A percentile compares a stretch with the other conserved stretches of the same genome.
Evolutionary conservation across 495 filamentous ascomycete species (phyloP).

Genomic region (Usnea hakonensis): DNA sequence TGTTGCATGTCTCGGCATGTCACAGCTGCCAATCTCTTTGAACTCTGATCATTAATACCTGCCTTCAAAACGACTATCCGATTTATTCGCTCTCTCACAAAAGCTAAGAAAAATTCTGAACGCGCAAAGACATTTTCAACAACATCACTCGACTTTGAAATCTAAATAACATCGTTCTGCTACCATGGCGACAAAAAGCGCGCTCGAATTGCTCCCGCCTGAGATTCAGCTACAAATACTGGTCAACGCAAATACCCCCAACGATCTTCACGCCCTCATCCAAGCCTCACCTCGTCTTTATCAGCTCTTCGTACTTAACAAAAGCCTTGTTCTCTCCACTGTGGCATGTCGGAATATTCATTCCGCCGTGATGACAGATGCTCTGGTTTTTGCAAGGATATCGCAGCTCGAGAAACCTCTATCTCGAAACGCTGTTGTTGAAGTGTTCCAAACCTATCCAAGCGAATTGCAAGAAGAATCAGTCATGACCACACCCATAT

Average conservation of each 20-base stretch:
- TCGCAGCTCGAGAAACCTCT: not conserved
- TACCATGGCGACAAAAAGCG: not conserved
- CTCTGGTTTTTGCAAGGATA: not conserved
- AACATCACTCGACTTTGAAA: too few relatives aligned
- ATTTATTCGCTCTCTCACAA: too few relatives aligned
- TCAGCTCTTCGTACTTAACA: conserved; percentile 2
- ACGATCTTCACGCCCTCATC: not conserved
- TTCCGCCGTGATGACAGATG: not conserved
- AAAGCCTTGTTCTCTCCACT: not conserved
- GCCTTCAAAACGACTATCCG: too few relatives aligned
- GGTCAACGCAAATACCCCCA: not conserved
- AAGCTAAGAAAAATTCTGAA: too few relatives aligned
- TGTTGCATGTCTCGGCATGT: too few relatives aligned
- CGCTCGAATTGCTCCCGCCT: conserved; percentile 1
- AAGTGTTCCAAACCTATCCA: not conserved
- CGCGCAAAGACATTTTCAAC: too few relatives aligned
- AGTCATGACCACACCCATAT: not conserved
- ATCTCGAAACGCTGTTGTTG: not conserved
- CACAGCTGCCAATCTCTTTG: too few relatives aligned
- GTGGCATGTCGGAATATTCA: conserved; percentile 3
- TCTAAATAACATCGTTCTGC: not conserved
- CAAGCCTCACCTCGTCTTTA: conserved; percentile 7
- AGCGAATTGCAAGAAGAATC: too few relatives aligned
- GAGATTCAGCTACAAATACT: conserved; percentile 10
- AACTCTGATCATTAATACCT: not conserved